phyloP scores from a whole-genome alignment of 2,329 filamentous ascomycete genomes.

The Hymenoscyphus fraxineus region DNA sequence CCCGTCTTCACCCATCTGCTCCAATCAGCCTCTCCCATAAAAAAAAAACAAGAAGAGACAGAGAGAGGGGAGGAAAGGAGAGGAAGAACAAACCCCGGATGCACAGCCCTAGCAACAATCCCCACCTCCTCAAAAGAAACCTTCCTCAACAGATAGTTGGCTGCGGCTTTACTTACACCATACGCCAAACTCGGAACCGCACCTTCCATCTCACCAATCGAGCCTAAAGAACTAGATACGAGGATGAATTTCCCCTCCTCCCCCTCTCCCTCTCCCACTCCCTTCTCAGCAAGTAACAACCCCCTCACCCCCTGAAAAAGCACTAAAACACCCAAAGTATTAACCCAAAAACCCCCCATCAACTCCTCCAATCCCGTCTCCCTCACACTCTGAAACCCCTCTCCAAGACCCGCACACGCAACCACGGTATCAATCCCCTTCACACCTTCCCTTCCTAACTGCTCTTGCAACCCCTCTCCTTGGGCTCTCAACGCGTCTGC shows the following conservation, averaged over 20 bases:
- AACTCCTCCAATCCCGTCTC: slow-evolving; percentile 38
- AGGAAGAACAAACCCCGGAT: slow-evolving; percentile 27
- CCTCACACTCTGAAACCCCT: slow-evolving; percentile 31
- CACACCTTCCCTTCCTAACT: slow-evolving; percentile 32
- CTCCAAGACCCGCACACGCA: slow-evolving; percentile 46
- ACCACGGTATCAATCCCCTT: slow-evolving; percentile 46
- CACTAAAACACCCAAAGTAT: slow-evolving; percentile 41
- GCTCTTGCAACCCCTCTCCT: slow-evolving; percentile 8
- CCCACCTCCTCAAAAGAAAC: slow-evolving; percentile 38
- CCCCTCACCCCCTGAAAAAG: slow-evolving; percentile 43
- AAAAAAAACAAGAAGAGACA: background rate
- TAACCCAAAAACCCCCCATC: slow-evolving; percentile 39
- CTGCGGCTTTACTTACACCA: slow-evolving; percentile 41
- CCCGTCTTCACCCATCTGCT: slow-evolving; percentile 40
- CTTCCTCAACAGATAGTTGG: slow-evolving; percentile 38
- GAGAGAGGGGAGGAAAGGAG: background rate
- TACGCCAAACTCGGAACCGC: slow-evolving; percentile 36
- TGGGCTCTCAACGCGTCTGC: slow-evolving; percentile 14
- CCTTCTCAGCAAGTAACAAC: slow-evolving; percentile 37
- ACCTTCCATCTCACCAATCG: slow-evolving; percentile 23
- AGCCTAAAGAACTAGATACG: slow-evolving; percentile 33
- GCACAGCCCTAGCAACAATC: slow-evolving; percentile 34
- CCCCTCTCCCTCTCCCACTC: background rate
- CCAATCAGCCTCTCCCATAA: background rate
- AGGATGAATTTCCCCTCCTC: slow-evolving; percentile 38